Evolutionary conservation across 805 yeast genomes (phyloP).

Genomic region (Barnettozyma californica): DNA sequence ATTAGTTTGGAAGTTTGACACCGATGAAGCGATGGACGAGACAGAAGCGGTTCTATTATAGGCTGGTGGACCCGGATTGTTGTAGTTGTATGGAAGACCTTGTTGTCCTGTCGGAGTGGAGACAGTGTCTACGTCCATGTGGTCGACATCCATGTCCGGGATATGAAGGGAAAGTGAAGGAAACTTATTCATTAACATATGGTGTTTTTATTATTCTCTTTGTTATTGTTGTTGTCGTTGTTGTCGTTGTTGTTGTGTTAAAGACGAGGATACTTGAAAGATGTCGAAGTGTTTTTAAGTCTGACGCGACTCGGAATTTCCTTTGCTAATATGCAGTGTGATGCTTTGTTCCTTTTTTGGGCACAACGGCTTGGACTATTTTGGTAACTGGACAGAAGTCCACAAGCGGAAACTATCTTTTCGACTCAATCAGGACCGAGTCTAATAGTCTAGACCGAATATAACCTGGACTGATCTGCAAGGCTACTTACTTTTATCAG

Average conservation of each 20-base stretch:
- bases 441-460: too few species aligned
- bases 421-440: too few species aligned
- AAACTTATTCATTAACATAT: conserved; percentile 3
- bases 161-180: neutral
- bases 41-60: conserved; percentile 24
- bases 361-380: neutral
- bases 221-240: too few species aligned
- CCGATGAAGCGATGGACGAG: conserved; percentile 22
- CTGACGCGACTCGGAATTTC: neutral
- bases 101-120: neutral
- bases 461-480: too few species aligned
- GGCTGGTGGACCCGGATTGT: conserved; percentile 11
- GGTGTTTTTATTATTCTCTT: neutral
- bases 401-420: neutral
- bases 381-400: neutral
- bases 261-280: neutral
- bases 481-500: too few species aligned
- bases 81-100: neutral
- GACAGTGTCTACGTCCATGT: neutral
- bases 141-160: neutral
- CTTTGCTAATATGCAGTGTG: neutral
- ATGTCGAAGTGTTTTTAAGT: neutral
- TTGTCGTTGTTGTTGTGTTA: neutral
- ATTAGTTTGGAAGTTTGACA: conserved; percentile 18
- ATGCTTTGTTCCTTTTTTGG: neutral